Conservation (phyloP, 345 rosid species). For the Boechera retrofracta region DNA sequence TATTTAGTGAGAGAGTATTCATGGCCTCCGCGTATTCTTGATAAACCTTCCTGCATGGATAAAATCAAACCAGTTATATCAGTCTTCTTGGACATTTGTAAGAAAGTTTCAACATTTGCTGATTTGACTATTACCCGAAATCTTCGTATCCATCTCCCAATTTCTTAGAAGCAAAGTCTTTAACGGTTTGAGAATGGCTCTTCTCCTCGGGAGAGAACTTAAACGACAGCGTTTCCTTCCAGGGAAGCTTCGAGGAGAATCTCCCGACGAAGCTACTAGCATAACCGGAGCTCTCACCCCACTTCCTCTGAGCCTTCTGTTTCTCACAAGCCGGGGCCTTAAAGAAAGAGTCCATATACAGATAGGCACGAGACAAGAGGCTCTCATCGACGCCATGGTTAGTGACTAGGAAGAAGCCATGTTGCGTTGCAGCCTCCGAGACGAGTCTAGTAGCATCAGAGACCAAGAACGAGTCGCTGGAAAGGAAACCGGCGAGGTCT, state of each 20-base stretch:
- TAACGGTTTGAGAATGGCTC: constrained; percentile 39
- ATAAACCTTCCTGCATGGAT: constrained; percentile 38
- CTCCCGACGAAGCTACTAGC: constrained; percentile 90
- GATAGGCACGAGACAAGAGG: constrained; percentile 57
- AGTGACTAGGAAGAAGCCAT: constrained; percentile 77
- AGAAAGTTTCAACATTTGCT: constrained; percentile 8
- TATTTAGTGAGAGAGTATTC: constrained; percentile 40
- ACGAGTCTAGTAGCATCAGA: constrained; percentile 56
- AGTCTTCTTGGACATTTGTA: constrained; percentile 2
- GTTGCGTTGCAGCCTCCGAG: constrained; percentile 69
- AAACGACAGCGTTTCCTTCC: constrained; percentile 95
- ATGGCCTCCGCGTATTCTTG: constrained; percentile 47
- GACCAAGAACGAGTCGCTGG: constrained; percentile 54
- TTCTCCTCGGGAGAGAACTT: constrained; percentile 49
- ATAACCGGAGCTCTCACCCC: constrained; percentile 75
- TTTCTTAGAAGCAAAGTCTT: constrained; percentile 53
- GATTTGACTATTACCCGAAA: constrained; percentile 64
- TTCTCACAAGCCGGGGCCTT: constrained; percentile 57
- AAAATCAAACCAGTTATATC: constrained; percentile 1
- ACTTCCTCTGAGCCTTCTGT: constrained; percentile 64
- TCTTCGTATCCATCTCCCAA: constrained; percentile 68
- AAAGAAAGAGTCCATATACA: constrained; percentile 63
- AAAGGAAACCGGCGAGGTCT: constrained; percentile 61
- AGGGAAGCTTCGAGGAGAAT: constrained; percentile 78
- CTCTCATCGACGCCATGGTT: constrained; percentile 73